Evolutionary conservation across 441 rosid species (phyloP).

Genomic region (Pelargonium myrrhifolium): DNA sequence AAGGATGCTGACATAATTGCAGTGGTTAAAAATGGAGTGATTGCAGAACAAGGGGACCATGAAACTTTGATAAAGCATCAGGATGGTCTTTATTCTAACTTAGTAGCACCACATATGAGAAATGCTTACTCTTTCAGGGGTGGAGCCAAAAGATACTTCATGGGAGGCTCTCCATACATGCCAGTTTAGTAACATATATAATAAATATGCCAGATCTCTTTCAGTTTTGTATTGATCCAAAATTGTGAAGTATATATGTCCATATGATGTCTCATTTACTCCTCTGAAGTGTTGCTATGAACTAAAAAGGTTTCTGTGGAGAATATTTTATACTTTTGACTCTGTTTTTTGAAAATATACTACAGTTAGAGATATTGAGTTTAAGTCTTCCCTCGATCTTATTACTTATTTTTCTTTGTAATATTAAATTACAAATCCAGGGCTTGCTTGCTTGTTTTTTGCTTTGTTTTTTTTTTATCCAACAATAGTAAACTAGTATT

Average conservation of each 20-base stretch:
- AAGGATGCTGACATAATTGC: constrained; percentile 54
- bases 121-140: neutral
- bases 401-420: neutral
- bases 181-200: neutral
- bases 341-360: no score
- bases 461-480: neutral
- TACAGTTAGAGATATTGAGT: neutral
- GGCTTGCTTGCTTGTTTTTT: neutral
- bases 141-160: constrained; percentile 8
- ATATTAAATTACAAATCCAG: neutral
- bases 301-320: neutral
- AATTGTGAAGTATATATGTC: neutral
- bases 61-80: constrained; percentile 37
- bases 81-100: constrained; percentile 55
- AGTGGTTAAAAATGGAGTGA: constrained; percentile 52
- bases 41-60: constrained; percentile 61
- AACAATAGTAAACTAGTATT: neutral
- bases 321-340: neutral
- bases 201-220: neutral
- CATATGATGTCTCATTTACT: no score
- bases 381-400: neutral
- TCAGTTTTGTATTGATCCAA: constrained; percentile 3
- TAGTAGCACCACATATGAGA: constrained; percentile 38
- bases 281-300: neutral
- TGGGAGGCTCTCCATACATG: neutral